phyloP scores from a whole-genome alignment of 164 flowering plant species.

The Protea cynaroides region DNA sequence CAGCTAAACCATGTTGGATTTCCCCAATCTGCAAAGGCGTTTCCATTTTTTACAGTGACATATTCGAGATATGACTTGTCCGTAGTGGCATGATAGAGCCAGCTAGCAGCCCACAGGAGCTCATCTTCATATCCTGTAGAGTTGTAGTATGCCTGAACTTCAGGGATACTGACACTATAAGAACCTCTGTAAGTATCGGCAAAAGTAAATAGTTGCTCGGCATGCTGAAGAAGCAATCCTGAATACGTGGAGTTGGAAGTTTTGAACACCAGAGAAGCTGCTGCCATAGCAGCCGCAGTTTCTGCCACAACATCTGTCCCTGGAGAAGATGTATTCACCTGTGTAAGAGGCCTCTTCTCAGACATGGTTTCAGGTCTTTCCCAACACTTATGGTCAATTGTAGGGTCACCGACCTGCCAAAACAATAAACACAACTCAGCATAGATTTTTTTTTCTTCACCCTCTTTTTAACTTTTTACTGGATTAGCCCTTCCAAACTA shows the following conservation, averaged over 20 bases:
- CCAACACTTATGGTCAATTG: constrained; percentile 82
- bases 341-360: constrained; percentile 62
- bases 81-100: constrained; percentile 93
- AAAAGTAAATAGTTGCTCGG: constrained; percentile 61
- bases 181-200: constrained; percentile 59
- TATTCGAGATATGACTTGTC: constrained; percentile 56
- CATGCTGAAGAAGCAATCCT: constrained; percentile 59
- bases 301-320: constrained; percentile 96
- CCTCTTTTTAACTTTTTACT: not conserved
- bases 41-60: constrained; percentile 61
- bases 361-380: constrained; percentile 76
- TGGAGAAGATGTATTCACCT: constrained; percentile 60
- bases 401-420: constrained; percentile 78
- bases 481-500: not conserved
- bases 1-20: constrained; percentile 92
- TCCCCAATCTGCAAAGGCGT: constrained; percentile 57
- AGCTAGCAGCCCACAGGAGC: constrained; percentile 93
- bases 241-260: constrained; percentile 51
- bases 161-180: constrained; percentile 66
- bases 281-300: constrained; percentile 91
- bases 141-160: constrained; percentile 60
- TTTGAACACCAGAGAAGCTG: constrained; percentile 85
- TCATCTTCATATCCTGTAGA: constrained; percentile 91
- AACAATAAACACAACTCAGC: not conserved
- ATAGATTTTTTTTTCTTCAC: not conserved